Percentiles rank a stretch among this genome's conserved stretches.
Conservation (phyloP, 2,329 filamentous ascomycete genomes). For the Beauveria bassiana region DNA sequence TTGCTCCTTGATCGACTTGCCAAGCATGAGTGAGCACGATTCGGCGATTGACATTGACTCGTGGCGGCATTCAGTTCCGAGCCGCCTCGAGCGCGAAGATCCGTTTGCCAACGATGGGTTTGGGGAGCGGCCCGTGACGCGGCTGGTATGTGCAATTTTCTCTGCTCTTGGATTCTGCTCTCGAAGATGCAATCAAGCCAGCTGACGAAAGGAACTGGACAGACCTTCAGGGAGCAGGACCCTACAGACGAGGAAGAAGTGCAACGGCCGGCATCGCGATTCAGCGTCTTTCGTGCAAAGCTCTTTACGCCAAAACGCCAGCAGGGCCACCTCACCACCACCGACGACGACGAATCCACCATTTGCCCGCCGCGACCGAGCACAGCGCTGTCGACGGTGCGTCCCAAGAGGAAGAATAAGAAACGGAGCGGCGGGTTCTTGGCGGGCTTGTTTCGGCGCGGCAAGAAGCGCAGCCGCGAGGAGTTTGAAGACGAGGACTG, state of each 20-base stretch:
- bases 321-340: neutral
- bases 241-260: neutral
- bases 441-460: neutral
- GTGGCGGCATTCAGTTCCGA: slow-evolving; percentile 29
- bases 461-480: slow-evolving; percentile 1
- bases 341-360: slow-evolving; percentile 13
- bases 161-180: neutral
- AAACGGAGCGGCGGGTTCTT: neutral
- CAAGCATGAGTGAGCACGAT: neutral
- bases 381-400: neutral
- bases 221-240: slow-evolving; percentile 21
- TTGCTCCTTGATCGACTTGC: neutral
- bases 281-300: neutral
- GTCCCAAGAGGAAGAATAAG: neutral
- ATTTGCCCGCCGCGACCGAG: slow-evolving; percentile 19
- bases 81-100: slow-evolving; percentile 26
- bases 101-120: slow-evolving; percentile 29
- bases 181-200: neutral
- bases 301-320: neutral
- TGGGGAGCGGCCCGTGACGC: slow-evolving; percentile 22
- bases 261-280: neutral
- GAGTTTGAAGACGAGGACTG: neutral
- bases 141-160: slow-evolving; percentile 18
- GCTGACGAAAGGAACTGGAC: neutral
- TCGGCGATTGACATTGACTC: slow-evolving; percentile 19